phyloP scores from a whole-genome alignment of 139 green algal species.

The Chlorella sp. region DNA sequence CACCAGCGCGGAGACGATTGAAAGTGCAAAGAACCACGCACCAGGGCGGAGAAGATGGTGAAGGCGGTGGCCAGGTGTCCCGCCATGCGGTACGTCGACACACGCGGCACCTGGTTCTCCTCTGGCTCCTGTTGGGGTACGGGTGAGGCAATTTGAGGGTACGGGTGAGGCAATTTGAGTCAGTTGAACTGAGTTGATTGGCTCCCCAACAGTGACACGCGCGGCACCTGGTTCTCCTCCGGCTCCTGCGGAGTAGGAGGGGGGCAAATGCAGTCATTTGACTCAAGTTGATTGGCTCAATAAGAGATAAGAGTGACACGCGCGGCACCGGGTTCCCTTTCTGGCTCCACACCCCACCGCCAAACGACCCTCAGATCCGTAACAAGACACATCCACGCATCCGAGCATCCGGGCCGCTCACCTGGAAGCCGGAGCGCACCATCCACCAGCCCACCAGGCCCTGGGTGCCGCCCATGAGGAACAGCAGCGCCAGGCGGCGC shows the following conservation, averaged over 20 bases:
- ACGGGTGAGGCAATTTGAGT: too few species aligned
- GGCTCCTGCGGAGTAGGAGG: constrained; percentile 56
- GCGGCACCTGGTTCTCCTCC: constrained; percentile 72
- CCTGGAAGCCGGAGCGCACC: constrained; percentile 83
- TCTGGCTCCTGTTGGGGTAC: constrained; percentile 59
- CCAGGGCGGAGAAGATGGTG: constrained; percentile 90
- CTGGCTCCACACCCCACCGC: too few species aligned
- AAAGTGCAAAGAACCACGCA: too few species aligned
- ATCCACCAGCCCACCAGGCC: constrained; percentile 99
- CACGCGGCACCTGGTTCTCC: constrained; percentile 78
- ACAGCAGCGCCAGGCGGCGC: constrained; percentile 83
- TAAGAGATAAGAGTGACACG: too few species aligned
- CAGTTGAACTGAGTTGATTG: too few species aligned
- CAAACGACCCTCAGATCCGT: too few species aligned
- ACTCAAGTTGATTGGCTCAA: too few species aligned
- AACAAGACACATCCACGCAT: too few species aligned
- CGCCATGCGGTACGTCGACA: constrained; percentile 96
- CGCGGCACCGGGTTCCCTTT: constrained; percentile 79
- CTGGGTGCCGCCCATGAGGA: constrained; percentile 88
- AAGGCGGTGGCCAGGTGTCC: constrained; percentile 96
- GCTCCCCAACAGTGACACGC: too few species aligned
- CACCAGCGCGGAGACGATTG: too few species aligned
- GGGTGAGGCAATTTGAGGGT: not conserved
- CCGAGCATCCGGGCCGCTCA: too few species aligned
- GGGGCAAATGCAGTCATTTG: too few species aligned